These are phyloP conservation scores for Eucalyptus erythrocorys DNA, from an alignment of 345 rosid genomes.

Conservation along the genomic window DNA sequence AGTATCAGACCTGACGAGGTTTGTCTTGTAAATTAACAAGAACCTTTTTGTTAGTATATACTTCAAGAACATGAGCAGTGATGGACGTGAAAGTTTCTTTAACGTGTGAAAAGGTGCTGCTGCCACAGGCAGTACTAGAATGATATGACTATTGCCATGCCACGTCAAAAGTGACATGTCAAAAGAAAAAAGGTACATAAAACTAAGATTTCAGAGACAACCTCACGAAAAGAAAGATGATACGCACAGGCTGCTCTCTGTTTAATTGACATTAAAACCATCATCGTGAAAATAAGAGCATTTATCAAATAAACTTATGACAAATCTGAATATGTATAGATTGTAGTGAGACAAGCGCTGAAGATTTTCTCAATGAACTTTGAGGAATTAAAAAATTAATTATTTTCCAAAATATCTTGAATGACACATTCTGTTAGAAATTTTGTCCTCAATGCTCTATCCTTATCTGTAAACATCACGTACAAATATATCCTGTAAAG, in stretches of 20 bases:
- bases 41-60: background rate
- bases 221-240: background rate
- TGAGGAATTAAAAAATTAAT: background rate
- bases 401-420: background rate
- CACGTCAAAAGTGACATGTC: background rate
- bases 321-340: background rate
- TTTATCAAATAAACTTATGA: background rate
- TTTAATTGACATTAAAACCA: background rate
- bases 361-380: background rate
- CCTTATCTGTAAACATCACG: background rate
- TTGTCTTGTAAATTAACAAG: background rate
- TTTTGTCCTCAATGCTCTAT: background rate
- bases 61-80: background rate
- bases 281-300: background rate
- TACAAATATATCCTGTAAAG: background rate
- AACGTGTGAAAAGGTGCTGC: background rate
- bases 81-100: background rate
- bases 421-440: background rate
- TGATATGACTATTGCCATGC: background rate
- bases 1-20: background rate
- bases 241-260: background rate
- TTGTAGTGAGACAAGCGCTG: background rate
- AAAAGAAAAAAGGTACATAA: background rate
- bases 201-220: background rate
- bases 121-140: background rate